Conservation (phyloP, 306 rosid species). For the Fragaria vesca region DNA sequence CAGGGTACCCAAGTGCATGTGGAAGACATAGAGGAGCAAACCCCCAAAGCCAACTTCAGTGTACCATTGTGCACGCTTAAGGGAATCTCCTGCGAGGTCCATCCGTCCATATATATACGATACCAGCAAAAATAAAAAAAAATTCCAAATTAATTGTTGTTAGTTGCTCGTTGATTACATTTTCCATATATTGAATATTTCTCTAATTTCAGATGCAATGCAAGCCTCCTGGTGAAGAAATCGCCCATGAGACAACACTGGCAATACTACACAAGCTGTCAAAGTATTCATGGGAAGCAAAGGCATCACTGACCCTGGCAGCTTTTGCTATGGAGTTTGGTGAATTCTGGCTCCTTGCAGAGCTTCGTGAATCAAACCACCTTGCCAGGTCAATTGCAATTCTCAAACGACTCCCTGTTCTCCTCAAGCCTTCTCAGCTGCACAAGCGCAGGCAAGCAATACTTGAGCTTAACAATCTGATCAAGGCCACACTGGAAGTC, state of each 20-base stretch:
- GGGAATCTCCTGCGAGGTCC: constrained; percentile 42
- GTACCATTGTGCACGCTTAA: constrained; percentile 47
- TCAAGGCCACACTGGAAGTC: constrained; percentile 45
- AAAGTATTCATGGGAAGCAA: constrained; percentile 57
- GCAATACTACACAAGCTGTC: constrained; percentile 50
- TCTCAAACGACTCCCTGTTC: constrained; percentile 47
- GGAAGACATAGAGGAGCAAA: constrained; percentile 41
- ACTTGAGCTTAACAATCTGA: constrained; percentile 44
- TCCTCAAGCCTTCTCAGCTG: constrained; percentile 32
- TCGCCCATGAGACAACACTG: constrained; percentile 51
- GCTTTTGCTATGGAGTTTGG: constrained; percentile 73
- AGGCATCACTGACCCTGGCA: constrained; percentile 58
- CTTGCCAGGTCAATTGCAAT: constrained; percentile 56
- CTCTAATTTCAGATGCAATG: constrained; percentile 44
- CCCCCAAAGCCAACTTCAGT: constrained; percentile 27
- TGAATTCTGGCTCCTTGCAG: constrained; percentile 62
- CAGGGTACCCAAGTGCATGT: constrained; percentile 39
- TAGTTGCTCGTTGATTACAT: not conserved
- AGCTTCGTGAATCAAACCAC: constrained; percentile 38
- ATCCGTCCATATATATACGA: too few species aligned
- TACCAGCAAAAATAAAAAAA: not conserved
- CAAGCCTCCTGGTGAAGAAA: constrained; percentile 54
- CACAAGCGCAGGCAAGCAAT: constrained; percentile 37
- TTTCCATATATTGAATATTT: not conserved
- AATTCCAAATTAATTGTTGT: not conserved